Evolutionary conservation across 2,329 filamentous ascomycete genomes (phyloP).

Genomic region (Myrmaecium sp.): DNA sequence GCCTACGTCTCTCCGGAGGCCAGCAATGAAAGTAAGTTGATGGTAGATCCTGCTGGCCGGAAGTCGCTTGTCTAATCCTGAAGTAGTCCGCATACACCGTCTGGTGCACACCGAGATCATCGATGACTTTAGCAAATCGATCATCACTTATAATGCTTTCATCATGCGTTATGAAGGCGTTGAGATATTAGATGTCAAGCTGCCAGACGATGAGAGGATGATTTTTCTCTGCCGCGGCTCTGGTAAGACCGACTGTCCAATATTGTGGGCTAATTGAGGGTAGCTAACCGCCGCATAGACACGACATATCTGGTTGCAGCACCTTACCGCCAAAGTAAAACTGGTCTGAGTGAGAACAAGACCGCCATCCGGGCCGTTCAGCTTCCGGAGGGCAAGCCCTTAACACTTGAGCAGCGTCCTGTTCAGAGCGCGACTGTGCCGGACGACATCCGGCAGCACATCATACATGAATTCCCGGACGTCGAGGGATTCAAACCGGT

Average conservation of each 20-base stretch:
- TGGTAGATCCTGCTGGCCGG: neutral
- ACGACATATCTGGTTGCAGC: constrained; percentile 5
- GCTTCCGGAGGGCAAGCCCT: constrained; percentile 2
- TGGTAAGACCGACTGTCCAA: constrained; percentile 15
- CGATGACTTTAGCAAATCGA: constrained; percentile 19
- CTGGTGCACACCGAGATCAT: constrained; percentile 21
- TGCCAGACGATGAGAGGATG: constrained; percentile 45
- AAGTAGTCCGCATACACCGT: constrained; percentile 14
- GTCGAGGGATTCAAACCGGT: constrained; percentile 30
- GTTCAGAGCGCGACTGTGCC: constrained; percentile 4
- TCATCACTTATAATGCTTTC: constrained; percentile 30
- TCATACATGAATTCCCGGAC: constrained; percentile 30
- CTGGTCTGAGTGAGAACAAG: neutral
- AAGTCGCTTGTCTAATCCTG: constrained; percentile 3
- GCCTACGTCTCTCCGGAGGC: constrained; percentile 6
- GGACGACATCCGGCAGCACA: constrained; percentile 8
- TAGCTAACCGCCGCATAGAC: constrained; percentile 4
- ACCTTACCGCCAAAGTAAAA: too few species aligned
- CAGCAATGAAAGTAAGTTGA: constrained; percentile 5
- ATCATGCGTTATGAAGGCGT: constrained; percentile 28
- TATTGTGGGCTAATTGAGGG: too few species aligned
- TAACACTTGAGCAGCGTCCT: neutral
- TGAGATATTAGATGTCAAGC: constrained; percentile 46
- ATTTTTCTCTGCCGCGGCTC: constrained; percentile 37
- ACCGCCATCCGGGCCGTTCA: neutral